phyloP scores from a whole-genome alignment of 139 green algal genomes.

The Mesotaenium endlicherianum region DNA sequence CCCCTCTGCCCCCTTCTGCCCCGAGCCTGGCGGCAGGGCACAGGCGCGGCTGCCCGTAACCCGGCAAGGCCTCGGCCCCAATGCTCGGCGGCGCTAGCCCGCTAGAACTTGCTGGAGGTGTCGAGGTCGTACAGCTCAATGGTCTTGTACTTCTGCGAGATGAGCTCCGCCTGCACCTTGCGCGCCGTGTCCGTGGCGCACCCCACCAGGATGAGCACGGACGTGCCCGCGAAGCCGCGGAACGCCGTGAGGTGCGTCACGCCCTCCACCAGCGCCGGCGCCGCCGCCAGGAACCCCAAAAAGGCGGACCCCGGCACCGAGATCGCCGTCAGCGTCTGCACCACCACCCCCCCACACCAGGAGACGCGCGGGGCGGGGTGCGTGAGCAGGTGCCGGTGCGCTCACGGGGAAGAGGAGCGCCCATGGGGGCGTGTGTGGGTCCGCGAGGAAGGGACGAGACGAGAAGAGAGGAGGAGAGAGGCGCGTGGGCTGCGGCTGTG shows the following conservation, averaged over 20 bases:
- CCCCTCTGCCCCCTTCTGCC: no score
- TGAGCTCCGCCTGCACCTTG: conserved; percentile 66
- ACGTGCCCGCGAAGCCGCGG: conserved; percentile 94
- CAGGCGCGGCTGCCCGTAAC: no score
- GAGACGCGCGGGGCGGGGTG: no score
- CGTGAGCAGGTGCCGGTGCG: no score
- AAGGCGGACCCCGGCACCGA: conserved; percentile 90
- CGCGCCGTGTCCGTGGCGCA: conserved; percentile 94
- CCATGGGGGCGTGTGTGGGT: no score
- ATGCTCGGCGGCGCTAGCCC: no score
- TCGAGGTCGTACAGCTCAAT: conserved; percentile 22
- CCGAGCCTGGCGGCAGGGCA: no score
- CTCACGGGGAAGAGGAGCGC: no score
- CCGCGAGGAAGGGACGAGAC: background rate
- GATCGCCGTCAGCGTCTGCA: conserved; percentile 69
- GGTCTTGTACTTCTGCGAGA: conserved; percentile 54
- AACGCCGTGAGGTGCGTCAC: conserved; percentile 72
- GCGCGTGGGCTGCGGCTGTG: no score
- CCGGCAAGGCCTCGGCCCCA: no score
- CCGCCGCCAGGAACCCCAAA: conserved; percentile 80
- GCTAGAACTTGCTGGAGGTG: no score
- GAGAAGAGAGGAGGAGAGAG: background rate
- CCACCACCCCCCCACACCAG: background rate
- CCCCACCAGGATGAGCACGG: conserved; percentile 85
- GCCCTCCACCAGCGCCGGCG: conserved; percentile 80